phyloP scores from a whole-genome alignment of 2,329 filamentous ascomycete genomes.

The Botrytis fragariae region DNA sequence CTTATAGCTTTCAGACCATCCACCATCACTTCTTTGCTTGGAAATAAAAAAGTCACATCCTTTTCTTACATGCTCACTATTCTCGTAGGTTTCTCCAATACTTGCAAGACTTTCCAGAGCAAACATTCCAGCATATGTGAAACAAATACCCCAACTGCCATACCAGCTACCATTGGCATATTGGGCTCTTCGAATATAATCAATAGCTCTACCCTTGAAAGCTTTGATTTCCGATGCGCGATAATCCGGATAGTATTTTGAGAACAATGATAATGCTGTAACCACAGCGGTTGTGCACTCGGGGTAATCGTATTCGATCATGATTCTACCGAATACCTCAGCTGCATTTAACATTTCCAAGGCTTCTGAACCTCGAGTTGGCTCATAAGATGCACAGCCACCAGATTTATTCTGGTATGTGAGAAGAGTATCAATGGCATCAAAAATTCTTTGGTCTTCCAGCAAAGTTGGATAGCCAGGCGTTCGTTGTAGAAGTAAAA shows the following conservation, averaged over 20 bases:
- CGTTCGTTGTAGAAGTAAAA: conserved; percentile 78
- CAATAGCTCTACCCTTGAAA: conserved; percentile 71
- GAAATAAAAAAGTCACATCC: conserved; percentile 85
- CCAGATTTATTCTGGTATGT: conserved; percentile 87
- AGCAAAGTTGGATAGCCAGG: conserved; percentile 72
- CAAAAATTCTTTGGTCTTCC: conserved; percentile 73
- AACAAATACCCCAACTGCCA: conserved; percentile 96
- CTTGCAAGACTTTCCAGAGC: conserved; percentile 81
- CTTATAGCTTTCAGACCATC: conserved; percentile 94
- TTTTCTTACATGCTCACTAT: conserved; percentile 64
- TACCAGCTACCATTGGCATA: conserved; percentile 90
- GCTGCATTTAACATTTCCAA: conserved; percentile 90
- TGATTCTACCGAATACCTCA: conserved; percentile 94
- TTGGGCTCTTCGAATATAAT: conserved; percentile 81
- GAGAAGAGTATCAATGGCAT: conserved; percentile 85
- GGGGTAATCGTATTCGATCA: conserved; percentile 98
- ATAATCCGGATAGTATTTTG: conserved; percentile 77
- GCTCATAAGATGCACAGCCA: conserved; percentile 88
- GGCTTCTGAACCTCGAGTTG: conserved; percentile 70
- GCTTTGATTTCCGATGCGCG: conserved; percentile 68
- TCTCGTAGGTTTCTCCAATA: conserved; percentile 78
- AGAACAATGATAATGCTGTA: conserved; percentile 80
- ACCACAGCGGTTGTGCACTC: conserved; percentile 97
- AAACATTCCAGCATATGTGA: conserved; percentile 97
- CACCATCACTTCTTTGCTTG: conserved; percentile 83